Evolutionary conservation across 2,329 filamentous ascomycete species (phyloP).

Genomic region (Alternaria ventricosa): DNA sequence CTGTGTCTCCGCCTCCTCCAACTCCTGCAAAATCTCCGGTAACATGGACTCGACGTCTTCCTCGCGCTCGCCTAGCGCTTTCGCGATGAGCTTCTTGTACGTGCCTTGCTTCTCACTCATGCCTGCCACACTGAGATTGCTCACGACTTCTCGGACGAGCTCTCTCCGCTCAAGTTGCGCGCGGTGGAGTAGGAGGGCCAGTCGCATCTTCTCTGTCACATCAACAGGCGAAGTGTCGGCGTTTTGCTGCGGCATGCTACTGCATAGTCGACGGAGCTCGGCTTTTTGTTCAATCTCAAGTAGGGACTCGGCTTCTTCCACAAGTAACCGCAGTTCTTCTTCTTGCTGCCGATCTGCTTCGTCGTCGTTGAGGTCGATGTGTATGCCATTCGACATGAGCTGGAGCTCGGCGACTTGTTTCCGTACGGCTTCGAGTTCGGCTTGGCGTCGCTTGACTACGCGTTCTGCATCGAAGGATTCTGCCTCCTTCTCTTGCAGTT

Average conservation of each 20-base stretch:
- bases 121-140: constrained; percentile 71
- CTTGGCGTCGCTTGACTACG: constrained; percentile 65
- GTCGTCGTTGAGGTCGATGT: constrained; percentile 45
- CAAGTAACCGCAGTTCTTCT: constrained; percentile 46
- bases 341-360: constrained; percentile 45
- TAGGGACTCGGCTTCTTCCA: constrained; percentile 51
- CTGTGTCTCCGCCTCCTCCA: constrained; percentile 56
- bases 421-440: constrained; percentile 68
- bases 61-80: constrained; percentile 71
- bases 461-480: constrained; percentile 56
- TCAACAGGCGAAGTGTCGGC: constrained; percentile 48
- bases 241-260: constrained; percentile 24
- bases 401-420: constrained; percentile 65
- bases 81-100: constrained; percentile 72
- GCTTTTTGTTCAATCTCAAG: constrained; percentile 54
- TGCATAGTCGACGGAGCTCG: constrained; percentile 46
- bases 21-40: constrained; percentile 57
- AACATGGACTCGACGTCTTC: constrained; percentile 71
- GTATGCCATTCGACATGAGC: constrained; percentile 33
- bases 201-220: constrained; percentile 59
- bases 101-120: constrained; percentile 75
- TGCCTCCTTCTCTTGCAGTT: constrained; percentile 74
- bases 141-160: constrained; percentile 71
- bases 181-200: constrained; percentile 65
- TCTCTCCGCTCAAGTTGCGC: constrained; percentile 66